Evolutionary conservation across 345 rosid genomes (phyloP).

Genomic region (Murraya paniculata): DNA sequence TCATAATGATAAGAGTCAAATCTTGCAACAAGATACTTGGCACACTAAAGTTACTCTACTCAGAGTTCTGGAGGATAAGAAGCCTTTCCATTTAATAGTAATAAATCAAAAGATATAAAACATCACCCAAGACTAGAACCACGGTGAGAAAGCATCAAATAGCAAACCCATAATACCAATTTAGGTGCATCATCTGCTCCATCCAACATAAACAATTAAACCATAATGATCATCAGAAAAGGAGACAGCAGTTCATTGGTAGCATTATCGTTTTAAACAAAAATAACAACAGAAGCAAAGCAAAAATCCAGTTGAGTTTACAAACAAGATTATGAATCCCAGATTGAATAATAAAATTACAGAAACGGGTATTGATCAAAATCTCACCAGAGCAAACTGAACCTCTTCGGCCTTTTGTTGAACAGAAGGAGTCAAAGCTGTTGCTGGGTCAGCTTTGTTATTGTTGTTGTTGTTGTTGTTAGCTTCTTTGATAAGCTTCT

Average conservation of each 20-base stretch:
- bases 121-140: not conserved
- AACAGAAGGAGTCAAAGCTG: not conserved
- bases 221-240: not conserved
- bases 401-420: constrained; percentile 8
- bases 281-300: not conserved
- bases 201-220: not conserved
- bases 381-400: constrained; percentile 19
- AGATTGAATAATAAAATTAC: not conserved
- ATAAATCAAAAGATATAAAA: not conserved
- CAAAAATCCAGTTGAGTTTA: constrained; percentile 3
- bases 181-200: not conserved
- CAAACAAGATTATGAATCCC: not conserved
- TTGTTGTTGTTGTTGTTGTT: not conserved
- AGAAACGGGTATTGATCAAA: not conserved
- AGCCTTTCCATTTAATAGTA: too few species aligned
- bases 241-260: not conserved
- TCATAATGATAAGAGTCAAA: not conserved
- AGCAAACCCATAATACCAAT: not conserved
- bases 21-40: not conserved
- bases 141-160: not conserved
- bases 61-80: not conserved
- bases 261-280: not conserved
- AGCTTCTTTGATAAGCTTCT: constrained; percentile 29
- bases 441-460: not conserved
- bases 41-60: not conserved